phyloP scores from a whole-genome alignment of 2,329 filamentous ascomycete genomes.

The Fusarium robinianum region DNA sequence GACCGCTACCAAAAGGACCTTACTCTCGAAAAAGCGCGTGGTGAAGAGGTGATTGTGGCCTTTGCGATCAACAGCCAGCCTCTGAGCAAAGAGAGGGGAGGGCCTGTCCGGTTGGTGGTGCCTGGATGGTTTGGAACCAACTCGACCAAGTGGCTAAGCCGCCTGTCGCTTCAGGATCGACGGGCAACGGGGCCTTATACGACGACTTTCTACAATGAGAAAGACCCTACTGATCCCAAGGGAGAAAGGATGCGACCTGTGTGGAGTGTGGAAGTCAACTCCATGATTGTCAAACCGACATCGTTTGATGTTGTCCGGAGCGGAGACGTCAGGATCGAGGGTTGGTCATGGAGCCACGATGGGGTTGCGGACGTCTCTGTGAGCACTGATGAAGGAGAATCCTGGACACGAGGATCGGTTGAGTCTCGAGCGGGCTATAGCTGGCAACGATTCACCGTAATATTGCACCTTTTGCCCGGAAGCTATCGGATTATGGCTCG shows the following conservation, averaged over 20 bases:
- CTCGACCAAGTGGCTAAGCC: constrained; percentile 16
- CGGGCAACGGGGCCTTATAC: constrained; percentile 8
- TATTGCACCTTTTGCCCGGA: background rate
- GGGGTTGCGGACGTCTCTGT: background rate
- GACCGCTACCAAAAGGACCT: constrained; percentile 18
- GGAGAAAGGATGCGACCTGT: constrained; percentile 2
- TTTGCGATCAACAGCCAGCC: constrained; percentile 1
- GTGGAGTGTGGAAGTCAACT: constrained; percentile 18
- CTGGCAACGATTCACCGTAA: background rate
- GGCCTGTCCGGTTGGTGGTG: constrained; percentile 9
- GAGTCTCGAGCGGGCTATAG: background rate
- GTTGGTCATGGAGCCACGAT: constrained; percentile 11
- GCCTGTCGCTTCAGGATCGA: background rate
- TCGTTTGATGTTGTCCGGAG: background rate
- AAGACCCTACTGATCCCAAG: background rate
- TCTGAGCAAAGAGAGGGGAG: constrained; percentile 11
- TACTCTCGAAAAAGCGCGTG: background rate
- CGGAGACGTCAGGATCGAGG: background rate
- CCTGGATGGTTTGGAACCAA: constrained; percentile 20
- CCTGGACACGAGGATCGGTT: background rate
- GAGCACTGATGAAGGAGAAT: background rate
- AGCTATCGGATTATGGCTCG: background rate
- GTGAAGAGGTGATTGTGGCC: background rate
- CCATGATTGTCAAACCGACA: constrained; percentile 8
- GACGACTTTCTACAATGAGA: constrained; percentile 9